Percentiles rank a stretch among this genome's conserved stretches.
phyloP scores from a whole-genome alignment of 1,284 basidiomycete species.

The Cutaneotrichosporon sp. region DNA sequence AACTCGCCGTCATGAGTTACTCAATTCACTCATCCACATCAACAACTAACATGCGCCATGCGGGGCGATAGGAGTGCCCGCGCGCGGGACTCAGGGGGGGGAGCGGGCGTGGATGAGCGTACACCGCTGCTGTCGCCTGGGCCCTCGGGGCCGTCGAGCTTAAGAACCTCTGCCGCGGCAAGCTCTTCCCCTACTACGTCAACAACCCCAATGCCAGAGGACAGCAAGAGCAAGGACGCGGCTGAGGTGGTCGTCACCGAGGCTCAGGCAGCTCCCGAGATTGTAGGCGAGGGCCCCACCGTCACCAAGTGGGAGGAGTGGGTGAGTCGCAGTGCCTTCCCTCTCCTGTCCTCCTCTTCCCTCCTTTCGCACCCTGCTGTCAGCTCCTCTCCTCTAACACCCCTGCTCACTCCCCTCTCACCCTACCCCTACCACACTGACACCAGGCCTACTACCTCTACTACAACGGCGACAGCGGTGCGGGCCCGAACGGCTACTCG shows the following conservation, averaged over 20 bases:
- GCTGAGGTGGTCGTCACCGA: too few relatives aligned
- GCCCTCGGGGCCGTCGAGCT: not conserved
- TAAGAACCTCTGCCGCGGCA: not conserved
- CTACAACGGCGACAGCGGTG: conserved; percentile 27
- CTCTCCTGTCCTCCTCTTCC: too few relatives aligned
- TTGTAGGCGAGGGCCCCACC: not conserved
- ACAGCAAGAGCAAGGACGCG: not conserved
- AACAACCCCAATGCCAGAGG: not conserved
- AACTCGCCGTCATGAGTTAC: not conserved
- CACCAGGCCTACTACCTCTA: conserved; percentile 26
- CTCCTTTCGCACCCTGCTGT: too few relatives aligned
- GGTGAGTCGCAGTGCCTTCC: too few relatives aligned
- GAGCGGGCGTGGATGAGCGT: not conserved
- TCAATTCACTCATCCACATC: not conserved
- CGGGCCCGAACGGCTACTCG: conserved; percentile 57
- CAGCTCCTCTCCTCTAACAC: too few relatives aligned
- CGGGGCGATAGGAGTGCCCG: not conserved
- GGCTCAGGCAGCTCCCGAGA: too few relatives aligned
- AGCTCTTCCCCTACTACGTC: too few relatives aligned
- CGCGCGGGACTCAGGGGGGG: too few relatives aligned
- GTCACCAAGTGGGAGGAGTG: not conserved
- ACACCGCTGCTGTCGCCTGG: not conserved
- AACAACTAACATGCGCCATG: not conserved
- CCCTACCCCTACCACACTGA: not conserved
- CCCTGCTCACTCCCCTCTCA: too few relatives aligned